Base-by-base conservation (phyloP, 306 rosid species). In the Malus sylvestris region DNA sequence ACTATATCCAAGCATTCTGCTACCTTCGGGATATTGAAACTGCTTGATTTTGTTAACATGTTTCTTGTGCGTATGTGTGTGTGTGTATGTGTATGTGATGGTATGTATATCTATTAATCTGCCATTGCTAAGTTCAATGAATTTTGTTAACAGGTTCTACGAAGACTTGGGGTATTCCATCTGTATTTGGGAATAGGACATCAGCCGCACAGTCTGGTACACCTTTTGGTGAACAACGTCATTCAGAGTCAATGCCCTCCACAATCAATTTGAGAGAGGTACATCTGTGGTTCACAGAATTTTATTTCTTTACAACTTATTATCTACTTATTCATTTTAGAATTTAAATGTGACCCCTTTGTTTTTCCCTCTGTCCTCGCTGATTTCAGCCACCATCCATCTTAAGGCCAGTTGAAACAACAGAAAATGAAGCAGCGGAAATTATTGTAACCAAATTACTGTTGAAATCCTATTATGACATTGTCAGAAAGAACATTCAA, bases 211-310 rank as follows among this genome's bases (percentile, higher is more conserved):
- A 23, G 62, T 65, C 62, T 42, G 81, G 63, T 69, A 62, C 49
- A 62, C 67, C 79, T 61, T 66, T n/a, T 62, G 74, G 45, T 61
- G 83, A 83, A 68, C 76, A 70, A 35, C 77, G 57, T 78, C 72
- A 57, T 55, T 68, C 74, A n/a, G 81, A 83, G 53, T 76, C 64
- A 25, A 40, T 68, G 51, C 86, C 74, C 75, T 71, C 89, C 30
- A 72, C 9, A 49, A 86, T 83, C 79, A 76, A 72, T 38, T 75
- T 86, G 80, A 83, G 75, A 78, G 87, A 78, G 87, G 89, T 86
- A 80, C 65, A 52, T 66, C 38, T 52, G 60, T 53, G 60, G 51
- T 38, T 80, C 38, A 12, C 57, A 38, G 40, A 44, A 30, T 44
- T 79, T 72, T 46, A 32, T 53, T 81, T 45, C 32, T 67, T 46